Conservation (phyloP, 148 eudicot species). For the Chenopodium berlandieri region DNA sequence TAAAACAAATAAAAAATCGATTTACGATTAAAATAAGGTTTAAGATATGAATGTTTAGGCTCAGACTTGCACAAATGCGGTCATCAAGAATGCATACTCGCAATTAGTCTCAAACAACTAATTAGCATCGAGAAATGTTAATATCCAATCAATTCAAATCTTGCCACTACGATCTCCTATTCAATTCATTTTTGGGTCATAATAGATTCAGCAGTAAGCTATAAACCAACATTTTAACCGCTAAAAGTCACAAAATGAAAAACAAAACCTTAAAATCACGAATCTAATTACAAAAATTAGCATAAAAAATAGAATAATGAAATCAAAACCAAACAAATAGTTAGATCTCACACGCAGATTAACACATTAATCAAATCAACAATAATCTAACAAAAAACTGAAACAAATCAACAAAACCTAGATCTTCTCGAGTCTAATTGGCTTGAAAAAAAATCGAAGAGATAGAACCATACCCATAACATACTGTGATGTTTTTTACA, state of each 20-base stretch:
- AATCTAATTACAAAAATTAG: no score
- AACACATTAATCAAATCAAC: not conserved
- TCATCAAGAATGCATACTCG: slow-evolving; percentile 28
- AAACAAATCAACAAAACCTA: not conserved
- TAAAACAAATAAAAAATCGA: not conserved
- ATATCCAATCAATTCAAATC: not conserved
- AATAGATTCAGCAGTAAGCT: not conserved
- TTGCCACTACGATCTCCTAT: not conserved
- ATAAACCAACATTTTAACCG: not conserved
- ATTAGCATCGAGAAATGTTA: slow-evolving; percentile 32
- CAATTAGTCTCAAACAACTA: slow-evolving; percentile 22
- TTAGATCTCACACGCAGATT: not conserved
- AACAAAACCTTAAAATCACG: not conserved
- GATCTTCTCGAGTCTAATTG: not conserved
- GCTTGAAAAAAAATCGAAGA: no score
- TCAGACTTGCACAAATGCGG: slow-evolving; percentile 42
- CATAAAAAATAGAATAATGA: not conserved
- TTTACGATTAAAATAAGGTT: not conserved
- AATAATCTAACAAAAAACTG: not conserved
- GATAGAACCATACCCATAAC: no score
- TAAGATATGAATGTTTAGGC: slow-evolving; percentile 5
- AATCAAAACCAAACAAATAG: not conserved
- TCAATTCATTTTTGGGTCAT: not conserved
- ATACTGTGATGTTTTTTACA: no score
- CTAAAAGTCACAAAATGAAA: no score